Evolutionary conservation across 75 land plant species (phyloP).

Genomic region (Selaginella moellendorffii): DNA sequence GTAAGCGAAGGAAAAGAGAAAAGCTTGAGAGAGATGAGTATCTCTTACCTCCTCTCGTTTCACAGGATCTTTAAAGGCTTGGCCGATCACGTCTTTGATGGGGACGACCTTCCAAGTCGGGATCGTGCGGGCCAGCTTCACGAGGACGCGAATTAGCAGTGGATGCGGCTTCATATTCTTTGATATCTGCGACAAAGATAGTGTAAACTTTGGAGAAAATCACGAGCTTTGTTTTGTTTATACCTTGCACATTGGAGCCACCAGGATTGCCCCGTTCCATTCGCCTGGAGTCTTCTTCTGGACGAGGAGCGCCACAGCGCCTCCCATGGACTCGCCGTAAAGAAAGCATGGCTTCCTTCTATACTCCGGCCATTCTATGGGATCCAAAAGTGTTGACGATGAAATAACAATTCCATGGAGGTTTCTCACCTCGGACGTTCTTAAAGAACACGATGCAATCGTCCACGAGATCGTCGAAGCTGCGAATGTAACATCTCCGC

Average conservation of each 20-base stretch:
- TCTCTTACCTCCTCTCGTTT: constrained; percentile 27
- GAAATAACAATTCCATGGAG: not conserved
- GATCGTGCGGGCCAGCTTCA: constrained; percentile 20
- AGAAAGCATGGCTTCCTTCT: constrained; percentile 15
- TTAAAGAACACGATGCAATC: not conserved
- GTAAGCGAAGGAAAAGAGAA: not conserved
- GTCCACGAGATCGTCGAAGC: not conserved
- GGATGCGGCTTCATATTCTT: constrained; percentile 51
- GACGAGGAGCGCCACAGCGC: constrained; percentile 18
- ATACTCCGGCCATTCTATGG: constrained; percentile 10
- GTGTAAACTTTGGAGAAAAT: not conserved
- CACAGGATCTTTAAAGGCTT: constrained; percentile 22
- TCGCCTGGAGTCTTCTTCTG: constrained; percentile 5
- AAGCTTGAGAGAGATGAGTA: not conserved
- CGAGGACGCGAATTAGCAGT: constrained; percentile 21
- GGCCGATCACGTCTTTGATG: constrained; percentile 27
- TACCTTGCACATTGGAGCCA: constrained; percentile 27
- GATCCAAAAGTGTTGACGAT: not conserved
- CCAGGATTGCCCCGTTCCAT: constrained; percentile 21
- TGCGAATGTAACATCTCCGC: constrained; percentile 1
- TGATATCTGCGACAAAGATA: constrained; percentile 37
- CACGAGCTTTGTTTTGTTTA: not conserved
- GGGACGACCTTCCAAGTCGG: constrained; percentile 58
- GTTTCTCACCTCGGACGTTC: not conserved
- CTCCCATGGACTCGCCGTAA: constrained; percentile 25